These are phyloP conservation scores for Dittrichia graveolens DNA, from an alignment of 129 eudicot species.

Conservation along the genomic window DNA sequence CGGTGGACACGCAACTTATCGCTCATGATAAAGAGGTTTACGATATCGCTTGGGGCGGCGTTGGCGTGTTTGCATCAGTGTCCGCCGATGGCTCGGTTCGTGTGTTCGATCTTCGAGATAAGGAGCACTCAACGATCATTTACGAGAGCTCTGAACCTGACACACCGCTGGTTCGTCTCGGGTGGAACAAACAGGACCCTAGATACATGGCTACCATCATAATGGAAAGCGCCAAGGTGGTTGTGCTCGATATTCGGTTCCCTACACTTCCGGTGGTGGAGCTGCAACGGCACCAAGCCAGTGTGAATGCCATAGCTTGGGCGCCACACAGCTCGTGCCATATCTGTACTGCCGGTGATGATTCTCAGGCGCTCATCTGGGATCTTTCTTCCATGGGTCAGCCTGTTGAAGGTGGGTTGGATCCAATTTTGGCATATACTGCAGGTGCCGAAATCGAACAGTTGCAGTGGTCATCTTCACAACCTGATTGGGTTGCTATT, in stretches of 20 bases:
- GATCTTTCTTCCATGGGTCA: constrained; percentile 96
- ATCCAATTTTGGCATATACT: constrained; percentile 88
- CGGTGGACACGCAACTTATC: constrained; percentile 86
- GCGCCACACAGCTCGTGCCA: constrained; percentile 95
- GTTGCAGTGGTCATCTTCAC: constrained; percentile 93
- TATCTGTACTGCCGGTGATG: constrained; percentile 95
- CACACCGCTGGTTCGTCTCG: constrained; percentile 80
- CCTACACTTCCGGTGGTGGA: constrained; percentile 92
- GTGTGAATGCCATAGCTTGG: constrained; percentile 94
- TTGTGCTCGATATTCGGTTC: constrained; percentile 86
- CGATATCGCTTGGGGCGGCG: constrained; percentile 98
- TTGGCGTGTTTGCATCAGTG: constrained; percentile 93
- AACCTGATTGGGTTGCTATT: constrained; percentile 99
- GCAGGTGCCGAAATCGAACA: constrained; percentile 98
- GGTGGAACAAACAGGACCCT: constrained; percentile 98
- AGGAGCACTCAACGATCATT: constrained; percentile 90
- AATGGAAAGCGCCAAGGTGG: constrained; percentile 93
- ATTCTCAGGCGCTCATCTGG: constrained; percentile 93
- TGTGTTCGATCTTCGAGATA: constrained; percentile 84
- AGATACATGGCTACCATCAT: constrained; percentile 95
- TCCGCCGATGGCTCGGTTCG: constrained; percentile 92
- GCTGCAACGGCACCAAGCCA: constrained; percentile 86
- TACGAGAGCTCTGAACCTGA: constrained; percentile 94
- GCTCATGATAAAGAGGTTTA: constrained; percentile 98
- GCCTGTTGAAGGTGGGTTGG: constrained; percentile 94